phyloP scores from a whole-genome alignment of 1,139 yeast species.

The Oligophagozyma castellii region DNA sequence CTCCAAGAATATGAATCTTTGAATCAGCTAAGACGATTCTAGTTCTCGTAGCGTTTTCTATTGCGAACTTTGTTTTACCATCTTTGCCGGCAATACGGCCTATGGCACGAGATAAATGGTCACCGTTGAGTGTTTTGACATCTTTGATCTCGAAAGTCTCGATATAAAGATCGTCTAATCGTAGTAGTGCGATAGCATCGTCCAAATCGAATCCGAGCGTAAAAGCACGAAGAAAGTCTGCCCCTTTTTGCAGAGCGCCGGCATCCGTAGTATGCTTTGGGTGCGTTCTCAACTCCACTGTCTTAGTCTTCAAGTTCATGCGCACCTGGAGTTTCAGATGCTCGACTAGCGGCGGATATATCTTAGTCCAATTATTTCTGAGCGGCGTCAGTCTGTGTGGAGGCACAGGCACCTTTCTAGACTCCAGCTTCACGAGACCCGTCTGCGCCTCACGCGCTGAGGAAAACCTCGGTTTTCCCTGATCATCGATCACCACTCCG shows the following conservation, averaged over 20 bases:
- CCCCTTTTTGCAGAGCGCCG: conserved; percentile 94
- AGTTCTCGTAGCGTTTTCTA: conserved; percentile 95
- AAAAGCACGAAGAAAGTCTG: conserved; percentile 90
- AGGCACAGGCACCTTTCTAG: conserved; percentile 84
- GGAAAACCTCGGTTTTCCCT: conserved; percentile 80
- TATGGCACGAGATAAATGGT: conserved; percentile 93
- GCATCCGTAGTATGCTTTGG: conserved; percentile 70
- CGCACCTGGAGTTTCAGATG: conserved; percentile 89
- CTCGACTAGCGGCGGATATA: conserved; percentile 90
- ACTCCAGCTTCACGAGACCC: conserved; percentile 63
- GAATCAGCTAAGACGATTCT: conserved; percentile 95
- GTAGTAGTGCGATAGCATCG: conserved; percentile 86
- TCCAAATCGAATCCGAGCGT: conserved; percentile 93
- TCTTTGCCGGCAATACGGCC: conserved; percentile 99
- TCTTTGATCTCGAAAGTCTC: conserved; percentile 96
- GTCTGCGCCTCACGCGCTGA: conserved; percentile 51
- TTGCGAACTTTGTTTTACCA: conserved; percentile 96
- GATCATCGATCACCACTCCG: conserved; percentile 65
- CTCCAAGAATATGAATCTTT: conserved; percentile 91
- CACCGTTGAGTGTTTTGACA: conserved; percentile 89
- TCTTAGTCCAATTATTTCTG: conserved; percentile 79
- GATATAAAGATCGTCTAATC: conserved; percentile 89
- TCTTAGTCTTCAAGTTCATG: conserved; percentile 77
- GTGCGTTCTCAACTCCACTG: conserved; percentile 78
- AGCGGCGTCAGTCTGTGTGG: conserved; percentile 95